phyloP scores from a whole-genome alignment of 1,139 yeast species.

The Saccharomycopsis hybrid region DNA sequence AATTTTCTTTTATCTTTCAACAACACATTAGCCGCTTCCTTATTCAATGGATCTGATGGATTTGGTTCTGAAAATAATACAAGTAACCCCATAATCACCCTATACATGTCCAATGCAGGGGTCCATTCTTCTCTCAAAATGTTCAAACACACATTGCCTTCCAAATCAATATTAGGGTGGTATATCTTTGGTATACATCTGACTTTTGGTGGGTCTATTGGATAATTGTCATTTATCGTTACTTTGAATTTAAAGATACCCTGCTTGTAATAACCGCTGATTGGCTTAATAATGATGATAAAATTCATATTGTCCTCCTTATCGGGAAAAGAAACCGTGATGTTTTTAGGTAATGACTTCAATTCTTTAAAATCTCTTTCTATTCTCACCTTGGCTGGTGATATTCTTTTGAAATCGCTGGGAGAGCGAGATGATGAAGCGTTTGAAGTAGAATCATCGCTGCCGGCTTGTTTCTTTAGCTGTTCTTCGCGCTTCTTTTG shows the following conservation, averaged over 20 bases:
- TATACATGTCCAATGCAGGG: constrained; percentile 79
- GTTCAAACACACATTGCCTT: constrained; percentile 88
- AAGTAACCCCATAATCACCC: constrained; percentile 78
- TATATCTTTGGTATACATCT: constrained; percentile 65
- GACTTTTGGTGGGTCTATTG: constrained; percentile 90
- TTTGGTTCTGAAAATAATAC: constrained; percentile 87
- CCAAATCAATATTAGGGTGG: constrained; percentile 88
- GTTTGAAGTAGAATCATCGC: background rate
- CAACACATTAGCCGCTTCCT: constrained; percentile 76
- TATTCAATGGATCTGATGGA: constrained; percentile 86
- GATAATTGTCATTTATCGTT: constrained; percentile 63
- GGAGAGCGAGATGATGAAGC: constrained; percentile 1
- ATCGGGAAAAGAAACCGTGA: constrained; percentile 49
- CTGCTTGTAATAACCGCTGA: constrained; percentile 68
- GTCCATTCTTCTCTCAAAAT: constrained; percentile 95
- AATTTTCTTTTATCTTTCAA: constrained; percentile 53
- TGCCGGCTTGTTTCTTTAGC: background rate
- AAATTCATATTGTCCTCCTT: constrained; percentile 51
- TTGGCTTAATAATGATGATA: constrained; percentile 57
- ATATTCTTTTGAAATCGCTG: background rate
- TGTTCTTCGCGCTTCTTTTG: constrained; percentile 17
- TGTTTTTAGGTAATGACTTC: constrained; percentile 25
- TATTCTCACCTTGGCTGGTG: constrained; percentile 16
- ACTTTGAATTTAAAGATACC: constrained; percentile 69
- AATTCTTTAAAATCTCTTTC: constrained; percentile 19